phyloP scores from a whole-genome alignment of 139 green algal species.

The Spirogloea muscicola region DNA sequence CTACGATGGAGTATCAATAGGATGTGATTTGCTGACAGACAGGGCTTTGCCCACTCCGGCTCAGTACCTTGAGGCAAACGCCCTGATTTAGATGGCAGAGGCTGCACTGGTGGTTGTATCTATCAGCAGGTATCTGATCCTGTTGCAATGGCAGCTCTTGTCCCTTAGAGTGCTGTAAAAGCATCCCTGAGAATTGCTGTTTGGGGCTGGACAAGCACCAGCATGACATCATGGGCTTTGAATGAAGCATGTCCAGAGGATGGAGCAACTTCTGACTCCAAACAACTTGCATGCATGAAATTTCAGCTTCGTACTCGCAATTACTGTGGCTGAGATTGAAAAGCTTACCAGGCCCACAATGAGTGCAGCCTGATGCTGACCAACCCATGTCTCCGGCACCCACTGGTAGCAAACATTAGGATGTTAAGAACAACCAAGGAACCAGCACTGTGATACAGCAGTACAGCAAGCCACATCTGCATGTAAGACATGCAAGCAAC shows the following conservation, averaged over 20 bases:
- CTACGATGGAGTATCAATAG: too few species aligned
- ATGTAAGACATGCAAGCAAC: not conserved
- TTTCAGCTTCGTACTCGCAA: not conserved
- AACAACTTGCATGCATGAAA: not conserved
- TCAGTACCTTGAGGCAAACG: conserved; percentile 12
- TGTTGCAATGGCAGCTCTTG: too few species aligned
- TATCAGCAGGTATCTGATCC: conserved; percentile 20
- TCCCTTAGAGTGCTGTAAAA: too few species aligned
- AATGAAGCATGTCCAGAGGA: too few species aligned
- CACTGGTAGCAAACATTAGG: conserved; percentile 13
- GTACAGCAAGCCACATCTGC: not conserved
- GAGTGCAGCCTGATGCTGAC: conserved; percentile 5
- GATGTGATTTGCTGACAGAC: too few species aligned
- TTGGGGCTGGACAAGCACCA: too few species aligned
- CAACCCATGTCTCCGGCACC: conserved; percentile 37
- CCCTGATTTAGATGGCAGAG: conserved; percentile 1
- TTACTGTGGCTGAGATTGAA: not conserved
- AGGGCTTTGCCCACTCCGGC: too few species aligned
- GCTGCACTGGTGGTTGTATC: conserved; percentile 2
- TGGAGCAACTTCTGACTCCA: not conserved
- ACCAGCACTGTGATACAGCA: not conserved
- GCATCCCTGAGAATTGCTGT: too few species aligned
- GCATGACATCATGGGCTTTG: not conserved
- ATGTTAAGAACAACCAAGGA: not conserved
- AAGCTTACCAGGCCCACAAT: conserved; percentile 28